A percentile compares a stretch with the other conserved stretches of the same genome.
Conservation (phyloP, 83 land plant genomes). For the Picea mariana region DNA sequence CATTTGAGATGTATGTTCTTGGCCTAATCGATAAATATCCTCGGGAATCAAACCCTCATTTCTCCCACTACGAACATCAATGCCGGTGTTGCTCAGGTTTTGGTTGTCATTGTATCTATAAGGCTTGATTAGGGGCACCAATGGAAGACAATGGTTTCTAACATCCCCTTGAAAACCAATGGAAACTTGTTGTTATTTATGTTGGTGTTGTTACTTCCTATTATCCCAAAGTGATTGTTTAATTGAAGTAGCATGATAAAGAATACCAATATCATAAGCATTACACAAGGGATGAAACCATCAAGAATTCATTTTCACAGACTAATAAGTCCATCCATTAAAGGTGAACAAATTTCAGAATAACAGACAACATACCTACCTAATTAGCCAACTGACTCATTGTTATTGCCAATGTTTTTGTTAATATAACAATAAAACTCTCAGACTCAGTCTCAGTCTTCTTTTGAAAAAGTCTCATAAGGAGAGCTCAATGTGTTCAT, state of each 20-base stretch:
- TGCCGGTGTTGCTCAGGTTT: background rate
- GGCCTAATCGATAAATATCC: constrained; percentile 11
- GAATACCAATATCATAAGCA: background rate
- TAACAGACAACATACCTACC: no score
- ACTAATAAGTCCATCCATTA: no score
- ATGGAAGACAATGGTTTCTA: background rate
- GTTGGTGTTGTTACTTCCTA: background rate
- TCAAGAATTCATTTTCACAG: no score
- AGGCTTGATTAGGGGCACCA: background rate
- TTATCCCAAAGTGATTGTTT: background rate
- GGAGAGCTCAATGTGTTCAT: no score
- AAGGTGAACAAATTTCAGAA: no score
- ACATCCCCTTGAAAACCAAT: background rate
- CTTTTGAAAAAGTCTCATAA: no score
- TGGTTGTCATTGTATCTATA: background rate
- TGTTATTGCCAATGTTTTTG: no score
- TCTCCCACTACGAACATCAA: no score
- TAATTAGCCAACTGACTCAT: no score
- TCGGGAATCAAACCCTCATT: no score
- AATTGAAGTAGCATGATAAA: background rate
- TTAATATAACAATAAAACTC: no score
- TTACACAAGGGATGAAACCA: background rate
- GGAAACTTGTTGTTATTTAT: background rate
- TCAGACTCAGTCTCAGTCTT: no score
- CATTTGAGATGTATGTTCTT: constrained; percentile 57